phyloP scores from a whole-genome alignment of 176 grass and related monocot species.

The Ensete glaucum region DNA sequence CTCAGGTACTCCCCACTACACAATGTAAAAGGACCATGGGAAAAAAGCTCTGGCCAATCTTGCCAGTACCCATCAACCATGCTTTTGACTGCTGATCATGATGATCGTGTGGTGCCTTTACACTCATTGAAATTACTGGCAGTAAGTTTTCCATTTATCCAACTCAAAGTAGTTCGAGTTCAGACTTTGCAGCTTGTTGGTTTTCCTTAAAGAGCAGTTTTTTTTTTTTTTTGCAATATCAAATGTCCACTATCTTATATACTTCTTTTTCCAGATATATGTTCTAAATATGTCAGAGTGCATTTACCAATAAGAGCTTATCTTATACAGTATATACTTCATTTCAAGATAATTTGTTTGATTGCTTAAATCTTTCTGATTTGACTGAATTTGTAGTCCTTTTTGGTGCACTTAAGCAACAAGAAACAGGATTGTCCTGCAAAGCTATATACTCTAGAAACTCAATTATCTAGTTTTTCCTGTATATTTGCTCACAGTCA shows the following conservation, averaged over 20 bases:
- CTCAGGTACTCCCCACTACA: conserved; percentile 86
- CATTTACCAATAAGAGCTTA: neutral
- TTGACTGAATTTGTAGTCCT: too few relatives aligned
- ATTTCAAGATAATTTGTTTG: too few relatives aligned
- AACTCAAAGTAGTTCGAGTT: neutral
- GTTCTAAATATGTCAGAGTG: neutral
- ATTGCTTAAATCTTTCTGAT: too few relatives aligned
- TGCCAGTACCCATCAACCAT: conserved; percentile 71
- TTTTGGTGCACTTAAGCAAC: too few relatives aligned
- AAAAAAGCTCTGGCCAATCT: conserved; percentile 33
- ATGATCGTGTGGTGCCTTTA: conserved; percentile 86
- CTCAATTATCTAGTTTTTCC: too few relatives aligned
- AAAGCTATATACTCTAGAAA: too few relatives aligned
- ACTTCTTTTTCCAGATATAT: neutral
- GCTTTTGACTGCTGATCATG: conserved; percentile 85
- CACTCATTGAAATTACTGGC: conserved; percentile 72
- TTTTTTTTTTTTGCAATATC: neutral
- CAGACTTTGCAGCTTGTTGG: neutral
- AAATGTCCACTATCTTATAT: neutral
- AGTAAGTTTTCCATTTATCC: conserved; percentile 42
- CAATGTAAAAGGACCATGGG: conserved; percentile 71
- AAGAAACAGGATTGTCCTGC: too few relatives aligned
- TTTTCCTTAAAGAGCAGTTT: neutral
- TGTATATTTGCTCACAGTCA: too few relatives aligned
- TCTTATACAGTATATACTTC: too few relatives aligned